A percentile compares a stretch with the other conserved stretches of the same genome.
Conservation (phyloP, 2,329 filamentous ascomycete species). For the Penicillium sp. region DNA sequence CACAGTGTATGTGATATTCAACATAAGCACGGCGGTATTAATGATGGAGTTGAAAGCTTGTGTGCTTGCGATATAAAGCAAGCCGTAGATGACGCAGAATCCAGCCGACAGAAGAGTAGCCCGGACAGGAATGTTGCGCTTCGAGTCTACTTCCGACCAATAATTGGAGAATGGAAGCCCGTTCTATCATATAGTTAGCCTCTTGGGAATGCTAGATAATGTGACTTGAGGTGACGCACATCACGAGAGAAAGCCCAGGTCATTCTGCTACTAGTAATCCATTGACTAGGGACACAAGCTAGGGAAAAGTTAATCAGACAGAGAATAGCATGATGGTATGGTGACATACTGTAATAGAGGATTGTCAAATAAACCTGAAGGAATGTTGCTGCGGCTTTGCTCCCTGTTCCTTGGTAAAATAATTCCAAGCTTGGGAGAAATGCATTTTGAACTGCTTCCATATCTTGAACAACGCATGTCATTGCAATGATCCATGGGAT, state of each 20-base stretch:
- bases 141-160: conserved; percentile 23
- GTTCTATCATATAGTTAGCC: background rate
- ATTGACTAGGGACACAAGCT: background rate
- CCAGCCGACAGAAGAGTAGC: conserved; percentile 30
- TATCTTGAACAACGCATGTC: background rate
- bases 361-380: conserved; percentile 18
- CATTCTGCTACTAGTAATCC: conserved; percentile 26
- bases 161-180: conserved; percentile 27
- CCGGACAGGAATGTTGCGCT: conserved; percentile 30
- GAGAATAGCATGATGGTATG: too few relatives aligned
- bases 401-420: conserved; percentile 30
- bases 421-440: conserved; percentile 21
- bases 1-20: conserved; percentile 37
- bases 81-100: conserved; percentile 29
- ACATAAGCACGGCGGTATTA: conserved; percentile 30
- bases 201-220: too few relatives aligned
- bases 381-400: conserved; percentile 23
- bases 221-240: too few relatives aligned
- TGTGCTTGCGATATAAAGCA: conserved; percentile 37
- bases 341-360: conserved; percentile 34
- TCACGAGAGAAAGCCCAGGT: conserved; percentile 41
- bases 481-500: background rate
- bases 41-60: conserved; percentile 42
- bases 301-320: background rate
- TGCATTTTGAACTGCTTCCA: conserved; percentile 7